Evolutionary conservation across 257 asterid species (phyloP), one percentile per base, ranked within the genome.

Genomic region (Anisodus acutangulus): DNA sequence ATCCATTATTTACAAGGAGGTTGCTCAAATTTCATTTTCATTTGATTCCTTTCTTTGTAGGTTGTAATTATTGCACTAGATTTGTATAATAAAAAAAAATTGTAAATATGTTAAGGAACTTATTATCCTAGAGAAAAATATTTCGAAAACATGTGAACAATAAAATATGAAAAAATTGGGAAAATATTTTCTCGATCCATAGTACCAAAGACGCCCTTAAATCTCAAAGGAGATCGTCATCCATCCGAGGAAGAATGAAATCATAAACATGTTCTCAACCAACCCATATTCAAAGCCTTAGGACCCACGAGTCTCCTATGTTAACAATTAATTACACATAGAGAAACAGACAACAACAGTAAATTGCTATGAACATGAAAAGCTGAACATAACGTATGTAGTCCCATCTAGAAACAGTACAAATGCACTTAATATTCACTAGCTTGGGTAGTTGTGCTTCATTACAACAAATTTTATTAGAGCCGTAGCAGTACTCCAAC

Each of bases 241-340:
- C 60, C 60, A 31, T 31, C 35, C 35, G 19, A 55, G 19, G 60
- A 55, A 55, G 60, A 4, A 55, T 55, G 60, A 13, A 4, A 17
- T 63, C 69, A 26, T 63, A 19, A 59, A 63, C 39, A 22, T 63
- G 39, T 22, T 63, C 39, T 62, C 68, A 19, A 19, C 68, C n/a
- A 11, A 17, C 7, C 2, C 79, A 71, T 57, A 71, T 71, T 17
- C 5, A 43, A 70, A 43, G 3, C 37, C 53, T 8, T n/a, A 41
- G 37, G 1, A 71, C 58, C 58, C 79, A 71, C 79, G 79, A 47
- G 58, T 71, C n/a, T 45, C 58, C 39, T 71, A n/a, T 17, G 58
- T 9, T 3, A 45, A 63, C 17, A n/a, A 71, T 45, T 4, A 45
- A 71, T 19, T 45, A 45, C 39, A 41, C 3, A 70, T 8, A 71